Base-by-base conservation (phyloP, 208 protist species). In the Crithidia expoeki region DNA sequence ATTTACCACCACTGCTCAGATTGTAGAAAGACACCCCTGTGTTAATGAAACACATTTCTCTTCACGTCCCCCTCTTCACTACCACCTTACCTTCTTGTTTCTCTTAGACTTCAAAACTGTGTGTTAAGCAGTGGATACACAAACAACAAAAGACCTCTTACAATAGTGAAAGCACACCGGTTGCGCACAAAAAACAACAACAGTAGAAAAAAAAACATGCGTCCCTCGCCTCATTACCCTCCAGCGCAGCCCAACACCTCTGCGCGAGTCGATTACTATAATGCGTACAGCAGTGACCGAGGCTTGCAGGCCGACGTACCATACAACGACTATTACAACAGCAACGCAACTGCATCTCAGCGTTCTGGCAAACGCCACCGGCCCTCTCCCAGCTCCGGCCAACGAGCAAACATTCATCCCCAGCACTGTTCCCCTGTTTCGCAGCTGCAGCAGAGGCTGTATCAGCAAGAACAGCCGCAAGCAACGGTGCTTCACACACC, bases 171-270 rank as follows among this genome's bases (percentile, higher is more conserved):
- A n/a, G n/a, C n/a, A n/a, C n/a, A n/a, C n/a, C n/a, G n/a, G n/a
- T n/a, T 40, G 12, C 4, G n/a, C 0, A 32, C 6, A 17, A 16
- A 42, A 21, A 21, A 42, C 1, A n/a, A 42, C 5, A 56, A 10
- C 11, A 11, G n/a, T 19, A 47, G 11, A 16, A 53, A 51, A 10
- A 1, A 3, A 51, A 16, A 5, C 52, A 72, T 64, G 66, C 66
- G 56, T 21, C 4, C 56, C 33, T 55, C 56, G 10, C 66, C 56
- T 9, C 53, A 64, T 40, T 63, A 57, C 23, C 32, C 56, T 17
- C 42, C 42, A 7, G 19, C 38, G 42, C 56, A 60, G 42, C 56
- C 46, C 32, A 60, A 55, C 56, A 53, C 44, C 6, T 30, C 40
- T n/a, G 58, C 30, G 6, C 42, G 61, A 19, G 30, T 16, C n/a